Evolutionary conservation across 2,329 filamentous ascomycete species (phyloP).

Genomic region (Aspergillus sp.): DNA sequence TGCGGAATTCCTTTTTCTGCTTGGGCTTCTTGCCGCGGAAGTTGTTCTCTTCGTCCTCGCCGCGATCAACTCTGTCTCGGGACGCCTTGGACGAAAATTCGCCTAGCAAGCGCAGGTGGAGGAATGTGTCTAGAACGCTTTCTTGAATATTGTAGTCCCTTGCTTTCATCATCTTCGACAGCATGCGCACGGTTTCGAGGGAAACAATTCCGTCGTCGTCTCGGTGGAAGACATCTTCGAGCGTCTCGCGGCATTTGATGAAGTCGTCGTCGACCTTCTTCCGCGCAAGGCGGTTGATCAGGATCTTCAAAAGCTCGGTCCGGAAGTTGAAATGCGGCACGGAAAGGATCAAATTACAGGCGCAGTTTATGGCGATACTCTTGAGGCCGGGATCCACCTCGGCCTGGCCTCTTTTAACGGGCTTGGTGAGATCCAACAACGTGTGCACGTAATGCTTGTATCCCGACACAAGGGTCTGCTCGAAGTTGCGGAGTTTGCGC

Average conservation of each 20-base stretch:
- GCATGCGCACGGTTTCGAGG: constrained; percentile 77
- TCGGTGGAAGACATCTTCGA: constrained; percentile 78
- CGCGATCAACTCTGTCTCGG: constrained; percentile 69
- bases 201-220: constrained; percentile 90
- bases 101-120: constrained; percentile 81
- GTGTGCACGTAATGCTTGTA: constrained; percentile 84
- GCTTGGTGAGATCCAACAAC: constrained; percentile 66
- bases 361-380: constrained; percentile 79
- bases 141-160: constrained; percentile 81
- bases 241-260: constrained; percentile 70
- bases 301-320: constrained; percentile 78
- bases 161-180: constrained; percentile 94
- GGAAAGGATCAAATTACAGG: constrained; percentile 73
- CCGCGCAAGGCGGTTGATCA: constrained; percentile 78
- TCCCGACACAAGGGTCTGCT: constrained; percentile 79
- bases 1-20: constrained; percentile 79
- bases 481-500: constrained; percentile 75
- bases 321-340: constrained; percentile 99
- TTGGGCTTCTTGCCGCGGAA: constrained; percentile 60
- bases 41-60: constrained; percentile 45
- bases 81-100: constrained; percentile 87
- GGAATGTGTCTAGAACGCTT: constrained; percentile 82
- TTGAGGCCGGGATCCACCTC: constrained; percentile 52
- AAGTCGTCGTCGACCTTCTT: constrained; percentile 73
- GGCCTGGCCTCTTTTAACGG: constrained; percentile 41